Base-by-base conservation (phyloP, 306 rosid species). In the Leucaena leucocephala region DNA sequence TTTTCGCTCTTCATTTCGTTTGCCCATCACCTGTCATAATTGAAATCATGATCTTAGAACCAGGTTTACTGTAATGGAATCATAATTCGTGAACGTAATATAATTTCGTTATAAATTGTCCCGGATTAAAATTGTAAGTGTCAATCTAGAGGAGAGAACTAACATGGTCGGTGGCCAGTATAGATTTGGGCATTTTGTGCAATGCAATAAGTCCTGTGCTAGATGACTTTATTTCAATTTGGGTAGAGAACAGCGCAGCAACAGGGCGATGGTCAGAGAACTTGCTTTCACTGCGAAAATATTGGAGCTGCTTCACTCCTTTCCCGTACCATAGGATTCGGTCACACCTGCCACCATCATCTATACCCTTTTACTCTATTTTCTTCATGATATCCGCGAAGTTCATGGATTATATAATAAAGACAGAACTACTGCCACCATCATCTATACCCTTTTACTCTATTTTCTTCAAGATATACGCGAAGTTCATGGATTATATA, bases 221-320 rank as follows among this genome's bases (percentile, higher is more conserved):
- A 43, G 73, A 68, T 44, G 73, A 82, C 70, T 86, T 80, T 54
- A 83, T 78, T 71, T 92, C 93, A 64, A 92, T 76, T 44, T 91
- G 91, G 63, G 96, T 82, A n/a, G 95, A 87, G 83, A 95, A 95
- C 72, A 91, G 84, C 14, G 97, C 99, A 71, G 97, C 90, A 75
- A 95, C 99, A 0, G 99, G 99, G 6, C 99, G 89, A 84, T 95
- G 99, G 71, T 95, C 99, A 17, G 99, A 95, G 80, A 95, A 95
- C 84, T 90, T 95, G 78, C 92, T 95, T 77, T 95, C 99, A 67
- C 93, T 87, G 44, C 99, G 88, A 67, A 92, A 77, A 85, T 95
- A 95, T 34, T 94, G 86, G 74, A 93, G 80, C 87, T 93, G 99
- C 64, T 85, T 94, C 48, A 91, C 88, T 59, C 97, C 98, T 87